Evolutionary conservation across 1,284 basidiomycete species (phyloP).

Genomic region (Tylopilus orsonianus): DNA sequence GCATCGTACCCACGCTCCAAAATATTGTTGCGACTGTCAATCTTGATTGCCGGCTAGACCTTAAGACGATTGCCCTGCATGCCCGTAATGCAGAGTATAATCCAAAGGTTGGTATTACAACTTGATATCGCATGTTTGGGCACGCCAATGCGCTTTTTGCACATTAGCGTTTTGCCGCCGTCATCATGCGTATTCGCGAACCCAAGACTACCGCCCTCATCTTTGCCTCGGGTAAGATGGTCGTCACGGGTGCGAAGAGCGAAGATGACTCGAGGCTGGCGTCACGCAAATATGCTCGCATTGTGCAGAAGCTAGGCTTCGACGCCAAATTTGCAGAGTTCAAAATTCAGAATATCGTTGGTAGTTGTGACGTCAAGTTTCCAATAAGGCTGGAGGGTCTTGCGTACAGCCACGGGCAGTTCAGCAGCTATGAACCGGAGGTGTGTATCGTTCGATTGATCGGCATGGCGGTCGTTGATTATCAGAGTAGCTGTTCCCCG

Average conservation of each 20-base stretch:
- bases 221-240: conserved; percentile 99
- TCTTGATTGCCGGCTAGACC: conserved; percentile 92
- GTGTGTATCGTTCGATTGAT: conserved; percentile 45
- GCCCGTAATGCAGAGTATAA: conserved; percentile 99
- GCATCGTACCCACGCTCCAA: conserved; percentile 92
- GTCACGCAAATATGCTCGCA: conserved; percentile 98
- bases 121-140: conserved; percentile 41
- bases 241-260: conserved; percentile 98
- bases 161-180: conserved; percentile 96
- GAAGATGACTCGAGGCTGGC: conserved; percentile 98
- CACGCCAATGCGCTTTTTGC: conserved; percentile 64
- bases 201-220: conserved; percentile 99
- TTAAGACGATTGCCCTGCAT: conserved; percentile 98
- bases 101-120: conserved; percentile 87
- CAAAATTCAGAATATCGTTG: conserved; percentile 99
- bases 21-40: conserved; percentile 99
- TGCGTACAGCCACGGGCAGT: conserved; percentile 97
- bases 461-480: background rate
- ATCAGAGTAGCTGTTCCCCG: conserved; percentile 84
- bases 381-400: conserved; percentile 98
- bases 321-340: conserved; percentile 99
- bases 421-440: conserved; percentile 97
- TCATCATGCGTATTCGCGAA: conserved; percentile 99
- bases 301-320: conserved; percentile 99
- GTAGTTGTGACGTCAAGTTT: conserved; percentile 98